Evolutionary conservation across 306 rosid genomes (phyloP).

Genomic region (Prunus salicina): DNA sequence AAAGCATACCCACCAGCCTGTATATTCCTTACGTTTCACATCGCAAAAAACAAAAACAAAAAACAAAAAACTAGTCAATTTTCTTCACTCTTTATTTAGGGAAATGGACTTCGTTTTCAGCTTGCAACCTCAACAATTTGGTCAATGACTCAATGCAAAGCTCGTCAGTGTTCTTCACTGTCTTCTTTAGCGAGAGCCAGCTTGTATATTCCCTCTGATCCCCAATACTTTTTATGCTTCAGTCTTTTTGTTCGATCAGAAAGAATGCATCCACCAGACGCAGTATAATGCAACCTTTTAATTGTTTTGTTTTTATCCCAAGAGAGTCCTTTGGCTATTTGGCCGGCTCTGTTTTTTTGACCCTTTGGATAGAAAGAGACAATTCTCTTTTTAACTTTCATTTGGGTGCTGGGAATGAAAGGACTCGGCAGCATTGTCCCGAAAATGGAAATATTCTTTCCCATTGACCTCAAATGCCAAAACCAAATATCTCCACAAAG

Average conservation of each 20-base stretch:
- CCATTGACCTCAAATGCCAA: neutral
- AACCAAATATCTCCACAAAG: conserved; percentile 5
- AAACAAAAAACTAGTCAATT: conserved; percentile 19
- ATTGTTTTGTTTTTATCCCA: too few relatives aligned
- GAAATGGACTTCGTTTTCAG: conserved; percentile 24
- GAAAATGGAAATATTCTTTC: too few relatives aligned
- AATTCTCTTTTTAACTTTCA: too few relatives aligned
- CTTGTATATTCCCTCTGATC: conserved; percentile 1
- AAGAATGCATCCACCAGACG: neutral
- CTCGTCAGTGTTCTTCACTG: neutral
- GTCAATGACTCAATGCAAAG: conserved; percentile 1
- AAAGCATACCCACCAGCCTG: conserved; percentile 23
- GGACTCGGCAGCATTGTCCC: too few relatives aligned
- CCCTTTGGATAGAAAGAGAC: too few relatives aligned
- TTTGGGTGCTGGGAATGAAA: too few relatives aligned
- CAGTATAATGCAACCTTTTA: neutral
- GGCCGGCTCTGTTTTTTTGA: too few relatives aligned
- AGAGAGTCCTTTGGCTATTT: too few relatives aligned
- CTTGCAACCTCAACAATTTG: neutral
- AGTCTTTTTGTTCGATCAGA: neutral
- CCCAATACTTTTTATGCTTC: neutral
- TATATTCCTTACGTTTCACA: conserved; percentile 18
- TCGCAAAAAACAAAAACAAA: too few relatives aligned
- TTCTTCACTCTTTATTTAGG: conserved; percentile 8
- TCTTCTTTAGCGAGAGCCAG: neutral